Conservation (phyloP, 2,329 filamentous ascomycete genomes). For the Fusarium penzigii region DNA sequence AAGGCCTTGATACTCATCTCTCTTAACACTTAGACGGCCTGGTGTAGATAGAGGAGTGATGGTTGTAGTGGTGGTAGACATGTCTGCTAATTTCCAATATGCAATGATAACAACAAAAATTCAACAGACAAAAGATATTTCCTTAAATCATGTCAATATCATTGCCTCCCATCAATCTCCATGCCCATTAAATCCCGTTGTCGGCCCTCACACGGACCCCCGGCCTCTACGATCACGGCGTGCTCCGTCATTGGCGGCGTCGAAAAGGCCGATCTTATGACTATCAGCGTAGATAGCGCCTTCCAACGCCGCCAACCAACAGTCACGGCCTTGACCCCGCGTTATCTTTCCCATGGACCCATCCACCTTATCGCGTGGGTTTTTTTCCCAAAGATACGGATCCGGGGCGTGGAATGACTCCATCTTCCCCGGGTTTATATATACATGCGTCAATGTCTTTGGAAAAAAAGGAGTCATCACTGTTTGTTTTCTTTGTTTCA, state of each 20-base stretch:
- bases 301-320: conserved; percentile 20
- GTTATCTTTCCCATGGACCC: conserved; percentile 15
- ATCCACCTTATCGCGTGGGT: neutral
- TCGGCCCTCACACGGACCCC: neutral
- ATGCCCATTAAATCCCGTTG: neutral
- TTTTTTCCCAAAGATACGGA: conserved; percentile 1
- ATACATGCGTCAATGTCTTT: neutral
- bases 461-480: no score
- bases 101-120: neutral
- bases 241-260: conserved; percentile 10
- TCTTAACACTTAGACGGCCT: neutral
- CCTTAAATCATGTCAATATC: no score
- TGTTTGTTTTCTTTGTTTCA: no score
- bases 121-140: no score
- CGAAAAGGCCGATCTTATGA: conserved; percentile 1
- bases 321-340: conserved; percentile 8
- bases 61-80: neutral
- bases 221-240: conserved; percentile 2
- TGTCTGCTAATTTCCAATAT: neutral
- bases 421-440: conserved; percentile 9
- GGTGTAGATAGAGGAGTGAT: neutral
- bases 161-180: no score
- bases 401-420: neutral
- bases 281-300: conserved; percentile 8
- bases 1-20: conserved; percentile 18